Evolutionary conservation across 2,329 filamentous ascomycete species (phyloP).

Genomic region (Ophiostoma tasmaniense): DNA sequence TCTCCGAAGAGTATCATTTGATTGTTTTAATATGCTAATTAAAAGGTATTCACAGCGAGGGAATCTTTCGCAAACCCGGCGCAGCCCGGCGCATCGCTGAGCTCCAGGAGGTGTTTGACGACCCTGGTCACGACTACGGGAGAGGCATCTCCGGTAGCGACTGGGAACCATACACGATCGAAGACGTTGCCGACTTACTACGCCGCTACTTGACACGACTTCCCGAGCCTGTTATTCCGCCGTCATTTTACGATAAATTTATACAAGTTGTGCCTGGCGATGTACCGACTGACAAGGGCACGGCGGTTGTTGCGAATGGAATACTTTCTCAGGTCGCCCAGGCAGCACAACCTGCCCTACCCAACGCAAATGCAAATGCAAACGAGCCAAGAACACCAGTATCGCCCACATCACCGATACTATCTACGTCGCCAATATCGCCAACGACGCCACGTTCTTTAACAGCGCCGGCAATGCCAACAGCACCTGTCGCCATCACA

Average conservation of each 20-base stretch:
- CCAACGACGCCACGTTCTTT: neutral
- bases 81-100: slow-evolving; percentile 6
- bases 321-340: neutral
- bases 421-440: neutral
- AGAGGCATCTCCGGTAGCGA: neutral
- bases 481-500: neutral
- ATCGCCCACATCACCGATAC: neutral
- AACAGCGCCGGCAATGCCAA: neutral
- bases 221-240: slow-evolving; percentile 1
- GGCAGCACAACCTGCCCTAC: neutral
- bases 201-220: slow-evolving; percentile 6
- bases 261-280: neutral
- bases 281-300: neutral
- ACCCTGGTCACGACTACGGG: neutral
- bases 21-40: neutral
- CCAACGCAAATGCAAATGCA: neutral
- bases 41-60: neutral
- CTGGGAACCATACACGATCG: slow-evolving; percentile 3
- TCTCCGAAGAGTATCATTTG: no score
- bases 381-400: neutral
- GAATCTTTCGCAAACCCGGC: slow-evolving; percentile 4
- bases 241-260: neutral
- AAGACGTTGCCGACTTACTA: slow-evolving; percentile 5
- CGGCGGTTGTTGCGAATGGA: neutral
- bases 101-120: slow-evolving; percentile 10